Base-by-base conservation (phyloP, 2,329 filamentous ascomycete species). In the Trichoderma breve region DNA sequence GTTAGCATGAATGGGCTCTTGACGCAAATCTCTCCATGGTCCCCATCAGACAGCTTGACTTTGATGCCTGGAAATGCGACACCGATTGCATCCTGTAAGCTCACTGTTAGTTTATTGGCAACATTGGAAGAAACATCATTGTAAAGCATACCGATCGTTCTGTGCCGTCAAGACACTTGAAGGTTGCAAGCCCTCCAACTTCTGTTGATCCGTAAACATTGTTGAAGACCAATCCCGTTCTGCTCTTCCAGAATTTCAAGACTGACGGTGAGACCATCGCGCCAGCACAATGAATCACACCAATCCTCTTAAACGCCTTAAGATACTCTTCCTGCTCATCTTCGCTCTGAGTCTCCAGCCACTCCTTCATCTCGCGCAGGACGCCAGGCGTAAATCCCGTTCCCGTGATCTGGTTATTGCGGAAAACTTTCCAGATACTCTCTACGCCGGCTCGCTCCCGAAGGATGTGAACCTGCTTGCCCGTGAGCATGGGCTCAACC, bases 21-120 rank as follows among this genome's bases (percentile, higher is more conserved):
- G 43, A 76, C 47, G 3, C 72, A 61, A 6, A 77, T 72, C 30
- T 74, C 74, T 28, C 76, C 75, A 9, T 73, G 66, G n/a, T 75
- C 73, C 2, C 73, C 76, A 15, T 74, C 70, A 0, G 75, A 73
- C 6, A 75, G 24, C 36, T 73, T 73, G 4, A 72, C 66, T 4
- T 74, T 53, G 11, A 73, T 68, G 14, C 63, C 69, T 4, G 69
- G 68, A 18, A 66, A 36, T 14, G 72, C 68, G 2, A 34, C 60
- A 5, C 74, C 73, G 6, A 74, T 70, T 2, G 66, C 73, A 21
- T 70, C 58, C 73, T 74, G 5, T 15, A 18, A 7, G n/a, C n/a
- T n/a, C n/a, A n/a, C n/a, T 7, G 18, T 55, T 30, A 70, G 34
- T 9, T 11, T 21, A 18, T 4, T 47, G 6, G 32, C 6, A 2